These are phyloP conservation scores for Sporothrix brasiliensis DNA, from an alignment of 2,329 filamentous ascomycete genomes.

Conservation along the genomic window DNA sequence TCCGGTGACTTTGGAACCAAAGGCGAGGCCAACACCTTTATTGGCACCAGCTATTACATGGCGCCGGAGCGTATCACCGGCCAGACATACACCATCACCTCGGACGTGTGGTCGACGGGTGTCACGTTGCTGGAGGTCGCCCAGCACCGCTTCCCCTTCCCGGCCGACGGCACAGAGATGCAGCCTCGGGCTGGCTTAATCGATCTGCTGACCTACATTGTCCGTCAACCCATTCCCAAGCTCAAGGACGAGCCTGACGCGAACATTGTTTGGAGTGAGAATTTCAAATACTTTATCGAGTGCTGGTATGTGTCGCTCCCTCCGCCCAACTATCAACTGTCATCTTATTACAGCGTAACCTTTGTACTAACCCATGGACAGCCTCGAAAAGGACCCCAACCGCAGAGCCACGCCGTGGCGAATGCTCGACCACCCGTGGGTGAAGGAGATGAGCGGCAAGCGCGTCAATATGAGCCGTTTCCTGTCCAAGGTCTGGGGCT, in stretches of 20 bases:
- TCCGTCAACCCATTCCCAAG: constrained; percentile 90
- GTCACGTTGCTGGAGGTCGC: constrained; percentile 99
- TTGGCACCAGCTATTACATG: constrained; percentile 99
- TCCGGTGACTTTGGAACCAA: constrained; percentile 98
- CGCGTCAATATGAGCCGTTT: constrained; percentile 98
- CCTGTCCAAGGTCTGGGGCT: constrained; percentile 93
- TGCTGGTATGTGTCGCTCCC: constrained; percentile 75
- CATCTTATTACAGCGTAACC: constrained; percentile 28
- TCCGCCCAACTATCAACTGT: constrained; percentile 17
- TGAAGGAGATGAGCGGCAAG: constrained; percentile 93
- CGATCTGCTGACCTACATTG: constrained; percentile 95
- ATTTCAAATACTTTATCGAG: constrained; percentile 99
- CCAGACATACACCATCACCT: constrained; percentile 97
- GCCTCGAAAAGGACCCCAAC: constrained; percentile 88
- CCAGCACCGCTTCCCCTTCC: constrained; percentile 97
- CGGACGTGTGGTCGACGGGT: constrained; percentile 96
- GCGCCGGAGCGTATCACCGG: constrained; percentile 96
- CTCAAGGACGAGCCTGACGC: constrained; percentile 92
- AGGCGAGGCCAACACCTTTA: constrained; percentile 97
- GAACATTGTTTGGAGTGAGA: constrained; percentile 91
- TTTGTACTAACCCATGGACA: constrained; percentile 44
- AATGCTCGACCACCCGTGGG: constrained; percentile 99
- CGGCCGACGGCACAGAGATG: constrained; percentile 93
- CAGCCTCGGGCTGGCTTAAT: constrained; percentile 91
- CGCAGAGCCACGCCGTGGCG: constrained; percentile 93